Conservation (phyloP, 1,139 yeast species). For the Sugiyamaella novakii region DNA sequence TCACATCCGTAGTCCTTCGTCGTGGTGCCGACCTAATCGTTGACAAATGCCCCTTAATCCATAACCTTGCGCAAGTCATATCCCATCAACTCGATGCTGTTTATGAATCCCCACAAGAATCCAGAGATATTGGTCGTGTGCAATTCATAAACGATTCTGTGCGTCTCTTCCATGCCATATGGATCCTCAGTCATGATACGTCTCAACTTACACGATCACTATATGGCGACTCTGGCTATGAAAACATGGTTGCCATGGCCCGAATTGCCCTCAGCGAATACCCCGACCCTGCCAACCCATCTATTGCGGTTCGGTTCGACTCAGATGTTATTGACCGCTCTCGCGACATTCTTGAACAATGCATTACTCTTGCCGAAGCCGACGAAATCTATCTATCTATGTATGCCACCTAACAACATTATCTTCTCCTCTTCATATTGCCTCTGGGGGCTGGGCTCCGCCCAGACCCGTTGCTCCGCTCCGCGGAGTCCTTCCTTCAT, state of each 20-base stretch:
- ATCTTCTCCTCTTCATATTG: background rate
- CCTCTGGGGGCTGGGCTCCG: constrained; percentile 15
- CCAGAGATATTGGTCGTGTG: constrained; percentile 11
- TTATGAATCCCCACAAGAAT: constrained; percentile 23
- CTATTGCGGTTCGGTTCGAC: constrained; percentile 60
- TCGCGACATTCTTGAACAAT: constrained; percentile 67
- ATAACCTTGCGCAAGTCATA: constrained; percentile 16
- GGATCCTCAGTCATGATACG: constrained; percentile 28
- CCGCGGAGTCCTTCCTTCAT: background rate
- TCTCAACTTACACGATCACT: constrained; percentile 24
- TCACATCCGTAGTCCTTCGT: constrained; percentile 19
- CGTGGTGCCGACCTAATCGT: constrained; percentile 22
- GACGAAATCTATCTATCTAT: constrained; percentile 59
- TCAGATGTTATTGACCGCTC: constrained; percentile 68
- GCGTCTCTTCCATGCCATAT: constrained; percentile 30
- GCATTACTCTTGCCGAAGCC: constrained; percentile 76
- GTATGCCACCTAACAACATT: constrained; percentile 12
- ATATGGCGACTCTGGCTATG: constrained; percentile 42
- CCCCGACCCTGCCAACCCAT: constrained; percentile 47
- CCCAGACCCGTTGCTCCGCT: constrained; percentile 11
- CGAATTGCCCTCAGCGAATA: constrained; percentile 56
- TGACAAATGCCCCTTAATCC: constrained; percentile 11
- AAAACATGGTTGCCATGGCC: constrained; percentile 54
- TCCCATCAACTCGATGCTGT: constrained; percentile 26
- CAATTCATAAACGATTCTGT: constrained; percentile 30